These are phyloP conservation scores for Arachis stenosperma DNA, from an alignment of 306 rosid genomes.

Conservation along the genomic window DNA sequence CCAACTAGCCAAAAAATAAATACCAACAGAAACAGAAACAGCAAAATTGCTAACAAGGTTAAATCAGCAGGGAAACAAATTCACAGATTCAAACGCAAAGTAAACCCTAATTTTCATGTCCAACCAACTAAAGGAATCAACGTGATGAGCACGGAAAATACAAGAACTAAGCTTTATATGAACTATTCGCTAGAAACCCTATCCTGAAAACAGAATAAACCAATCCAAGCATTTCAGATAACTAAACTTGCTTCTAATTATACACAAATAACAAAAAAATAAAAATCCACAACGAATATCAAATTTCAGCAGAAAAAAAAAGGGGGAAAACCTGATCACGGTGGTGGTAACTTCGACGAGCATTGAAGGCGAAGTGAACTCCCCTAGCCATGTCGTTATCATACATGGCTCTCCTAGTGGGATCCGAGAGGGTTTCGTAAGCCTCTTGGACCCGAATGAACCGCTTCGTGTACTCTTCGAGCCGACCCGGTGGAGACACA, in stretches of 20 bases:
- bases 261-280: neutral
- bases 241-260: neutral
- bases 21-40: neutral
- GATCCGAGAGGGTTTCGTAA: slow-evolving; percentile 84
- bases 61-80: slow-evolving; percentile 11
- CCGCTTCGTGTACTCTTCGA: slow-evolving; percentile 73
- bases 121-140: slow-evolving; percentile 2
- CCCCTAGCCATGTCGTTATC: slow-evolving; percentile 79
- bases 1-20: slow-evolving; percentile 5
- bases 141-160: neutral
- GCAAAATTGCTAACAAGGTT: neutral
- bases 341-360: slow-evolving; percentile 46
- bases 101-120: neutral
- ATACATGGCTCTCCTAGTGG: slow-evolving; percentile 64
- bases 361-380: slow-evolving; percentile 72
- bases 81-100: slow-evolving; percentile 26
- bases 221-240: slow-evolving; percentile 12
- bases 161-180: neutral
- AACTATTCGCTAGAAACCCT: neutral
- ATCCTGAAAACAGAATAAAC: neutral
- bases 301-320: too few species aligned
- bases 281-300: neutral
- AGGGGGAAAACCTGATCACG: slow-evolving; percentile 51
- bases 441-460: slow-evolving; percentile 89
- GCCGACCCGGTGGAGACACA: slow-evolving; percentile 87